Base-by-base conservation (phyloP, 2,329 filamentous ascomycete genomes). In the Macrophomina pseudophaseolina region DNA sequence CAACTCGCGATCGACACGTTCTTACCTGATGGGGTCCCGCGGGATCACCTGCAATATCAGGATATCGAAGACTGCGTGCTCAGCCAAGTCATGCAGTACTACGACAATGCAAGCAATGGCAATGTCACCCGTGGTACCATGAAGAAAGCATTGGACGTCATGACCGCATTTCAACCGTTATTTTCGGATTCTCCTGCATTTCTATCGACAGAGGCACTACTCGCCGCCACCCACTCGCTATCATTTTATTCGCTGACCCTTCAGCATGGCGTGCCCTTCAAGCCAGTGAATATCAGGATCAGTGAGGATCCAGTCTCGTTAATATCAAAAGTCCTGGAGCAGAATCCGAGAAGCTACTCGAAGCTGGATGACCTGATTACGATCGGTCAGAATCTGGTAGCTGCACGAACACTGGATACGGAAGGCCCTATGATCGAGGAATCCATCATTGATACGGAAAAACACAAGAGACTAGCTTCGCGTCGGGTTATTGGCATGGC, bases 101-200 rank as follows among this genome's bases (percentile, higher is more conserved):
- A 93, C 73, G 92, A 95, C 73, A 92, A 92, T 73, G 91, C 92
- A 3, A 91, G 90, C 28, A 95, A 95, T 72, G 90, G 91, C 0
- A 93, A 94, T 71, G 87, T 87, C 65, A 91, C 86, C 1, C 85
- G 91, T 70, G 92, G 92, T 16, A 90, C 90, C 0, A 84, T 95
- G 72, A 92, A 92, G 78, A 92, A 88, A 76, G 92, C 91, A 53
- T 85, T 90, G 70, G 90, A 93, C 59, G 90, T 92, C 90, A 28
- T 93, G 48, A 83, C 86, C 46, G 82, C 89, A 1, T 91, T 93
- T 71, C 86, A 86, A 3, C 76, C 81, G 30, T 85, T 87, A 7
- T 84, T 92, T 56, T 74, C 79, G 0, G 79, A 80, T 28, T 86
- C 86, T 1, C 75, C 82, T 0, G 81, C 83, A 1, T 84, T 86